phyloP scores from a whole-genome alignment of 768 basidiomycete genomes.

The Dacryopinax primogenitus region DNA sequence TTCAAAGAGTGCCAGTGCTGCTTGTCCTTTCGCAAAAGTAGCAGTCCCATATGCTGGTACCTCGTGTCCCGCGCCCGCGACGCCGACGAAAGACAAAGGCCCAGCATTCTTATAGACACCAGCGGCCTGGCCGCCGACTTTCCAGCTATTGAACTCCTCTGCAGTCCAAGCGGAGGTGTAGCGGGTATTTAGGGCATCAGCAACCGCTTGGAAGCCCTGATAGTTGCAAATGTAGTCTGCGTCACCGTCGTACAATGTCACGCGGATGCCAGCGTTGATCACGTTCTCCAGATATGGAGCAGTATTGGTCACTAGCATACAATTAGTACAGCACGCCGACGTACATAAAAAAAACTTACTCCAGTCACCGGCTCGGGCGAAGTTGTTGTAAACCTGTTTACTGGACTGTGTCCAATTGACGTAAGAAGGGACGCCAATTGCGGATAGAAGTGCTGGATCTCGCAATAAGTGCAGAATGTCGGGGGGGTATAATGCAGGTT shows the following conservation, averaged over 20 bases:
- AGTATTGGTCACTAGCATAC: conserved; percentile 22
- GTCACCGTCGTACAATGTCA: conserved; percentile 37
- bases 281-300: conserved; percentile 41
- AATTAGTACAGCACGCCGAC: background rate
- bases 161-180: conserved; percentile 33
- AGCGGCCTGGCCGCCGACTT: conserved; percentile 37
- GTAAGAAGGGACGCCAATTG: background rate
- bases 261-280: conserved; percentile 41
- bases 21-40: conserved; percentile 30
- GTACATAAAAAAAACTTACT: conserved; percentile 26
- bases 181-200: conserved; percentile 37
- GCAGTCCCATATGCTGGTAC: conserved; percentile 36
- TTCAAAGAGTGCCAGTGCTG: conserved; percentile 34
- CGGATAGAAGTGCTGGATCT: background rate
- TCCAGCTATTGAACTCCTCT: conserved; percentile 38
- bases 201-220: conserved; percentile 46
- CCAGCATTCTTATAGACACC: conserved; percentile 50
- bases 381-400: conserved; percentile 35
- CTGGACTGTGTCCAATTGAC: conserved; percentile 33
- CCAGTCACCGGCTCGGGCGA: conserved; percentile 44
- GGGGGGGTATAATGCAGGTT: background rate
- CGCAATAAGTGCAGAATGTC: background rate
- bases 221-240: conserved; percentile 48
- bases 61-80: conserved; percentile 39
- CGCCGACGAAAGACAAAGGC: conserved; percentile 42